These are phyloP conservation scores for Keithomyces neogunnii DNA, from an alignment of 2,329 filamentous ascomycete genomes.

Conservation along the genomic window DNA sequence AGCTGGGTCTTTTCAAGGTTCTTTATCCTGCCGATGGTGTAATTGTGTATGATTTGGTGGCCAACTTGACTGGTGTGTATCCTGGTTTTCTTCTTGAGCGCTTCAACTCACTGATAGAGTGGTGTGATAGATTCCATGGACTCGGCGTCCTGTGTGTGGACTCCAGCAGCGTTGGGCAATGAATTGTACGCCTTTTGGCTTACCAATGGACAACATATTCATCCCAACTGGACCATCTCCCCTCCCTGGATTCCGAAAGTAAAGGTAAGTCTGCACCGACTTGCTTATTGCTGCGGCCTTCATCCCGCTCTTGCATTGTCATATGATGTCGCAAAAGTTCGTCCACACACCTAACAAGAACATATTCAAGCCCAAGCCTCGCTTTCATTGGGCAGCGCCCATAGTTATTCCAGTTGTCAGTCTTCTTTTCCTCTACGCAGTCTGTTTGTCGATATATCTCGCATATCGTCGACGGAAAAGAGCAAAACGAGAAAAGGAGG, in stretches of 20 bases:
- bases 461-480: conserved; percentile 18
- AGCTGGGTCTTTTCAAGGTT: conserved; percentile 22
- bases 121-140: conserved; percentile 15
- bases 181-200: conserved; percentile 23
- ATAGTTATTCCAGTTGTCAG: conserved; percentile 21
- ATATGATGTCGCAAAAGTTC: background rate
- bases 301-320: background rate
- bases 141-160: conserved; percentile 19
- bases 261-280: conserved; percentile 10
- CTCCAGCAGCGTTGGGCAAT: conserved; percentile 16
- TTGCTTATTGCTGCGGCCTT: background rate
- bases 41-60: conserved; percentile 19
- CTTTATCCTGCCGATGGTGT: conserved; percentile 21
- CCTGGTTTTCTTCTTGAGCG: background rate
- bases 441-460: conserved; percentile 19
- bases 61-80: conserved; percentile 22
- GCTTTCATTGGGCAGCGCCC: conserved; percentile 18
- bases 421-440: conserved; percentile 20
- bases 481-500: conserved; percentile 12
- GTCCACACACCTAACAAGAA: conserved; percentile 5
- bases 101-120: conserved; percentile 7
- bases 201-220: conserved; percentile 12
- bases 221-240: conserved; percentile 21
- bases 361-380: conserved; percentile 11
- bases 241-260: conserved; percentile 22